A percentile compares a stretch with the other conserved stretches of the same genome.
Conservation (phyloP, 768 basidiomycete species). For the Hypholoma sublateritium region DNA sequence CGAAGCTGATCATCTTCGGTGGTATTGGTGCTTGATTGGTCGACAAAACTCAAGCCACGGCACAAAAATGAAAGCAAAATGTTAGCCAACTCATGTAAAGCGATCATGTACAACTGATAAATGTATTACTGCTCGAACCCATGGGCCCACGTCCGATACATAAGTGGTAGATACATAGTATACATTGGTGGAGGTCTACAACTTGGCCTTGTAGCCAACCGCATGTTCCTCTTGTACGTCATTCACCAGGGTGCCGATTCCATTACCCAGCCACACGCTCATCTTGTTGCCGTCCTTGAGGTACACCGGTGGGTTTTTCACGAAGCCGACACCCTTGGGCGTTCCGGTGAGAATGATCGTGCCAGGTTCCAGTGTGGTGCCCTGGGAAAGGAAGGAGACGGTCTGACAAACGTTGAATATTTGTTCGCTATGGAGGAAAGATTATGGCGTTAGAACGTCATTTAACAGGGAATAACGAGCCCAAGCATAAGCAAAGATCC, state of each 20-base stretch:
- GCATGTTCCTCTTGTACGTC: conserved; percentile 69
- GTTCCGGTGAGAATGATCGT: conserved; percentile 83
- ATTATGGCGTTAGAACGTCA: neutral
- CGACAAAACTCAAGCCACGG: too few relatives aligned
- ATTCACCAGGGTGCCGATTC: conserved; percentile 80
- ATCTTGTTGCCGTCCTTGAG: conserved; percentile 76
- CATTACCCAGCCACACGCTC: conserved; percentile 64
- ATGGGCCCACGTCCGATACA: too few relatives aligned
- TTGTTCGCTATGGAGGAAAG: conserved; percentile 53
- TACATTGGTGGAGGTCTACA: conserved; percentile 26
- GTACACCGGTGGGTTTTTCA: conserved; percentile 65
- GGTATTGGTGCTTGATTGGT: conserved; percentile 41
- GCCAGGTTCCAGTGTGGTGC: conserved; percentile 79
- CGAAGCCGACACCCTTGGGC: conserved; percentile 81
- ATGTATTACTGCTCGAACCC: too few relatives aligned
- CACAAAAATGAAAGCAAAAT: too few relatives aligned
- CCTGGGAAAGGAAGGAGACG: conserved; percentile 79
- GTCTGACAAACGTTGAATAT: conserved; percentile 81
- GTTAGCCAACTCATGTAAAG: too few relatives aligned
- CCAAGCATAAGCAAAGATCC: neutral
- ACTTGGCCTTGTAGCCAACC: conserved; percentile 31
- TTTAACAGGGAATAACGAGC: neutral
- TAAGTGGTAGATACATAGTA: too few relatives aligned
- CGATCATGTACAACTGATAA: too few relatives aligned
- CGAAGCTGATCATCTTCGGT: conserved; percentile 80